Percentiles rank a stretch among this genome's conserved stretches.
Evolutionary conservation across 108 stramenopile genomes (phyloP).

Genomic region (Nannochloropsis gaditana): DNA sequence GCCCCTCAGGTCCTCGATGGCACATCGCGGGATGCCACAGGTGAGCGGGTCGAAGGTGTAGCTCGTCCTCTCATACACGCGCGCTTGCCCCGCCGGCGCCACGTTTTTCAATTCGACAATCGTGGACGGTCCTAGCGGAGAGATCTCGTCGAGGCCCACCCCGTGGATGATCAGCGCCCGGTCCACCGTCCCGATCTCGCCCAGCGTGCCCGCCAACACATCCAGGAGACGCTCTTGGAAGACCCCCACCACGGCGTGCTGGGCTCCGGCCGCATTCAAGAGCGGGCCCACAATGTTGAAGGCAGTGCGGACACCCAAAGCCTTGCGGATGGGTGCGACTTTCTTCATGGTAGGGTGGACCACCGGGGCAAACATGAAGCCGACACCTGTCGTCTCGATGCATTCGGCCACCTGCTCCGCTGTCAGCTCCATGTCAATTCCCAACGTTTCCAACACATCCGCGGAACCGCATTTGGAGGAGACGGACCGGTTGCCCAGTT

Average conservation of each 20-base stretch:
- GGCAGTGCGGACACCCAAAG: constrained; percentile 83
- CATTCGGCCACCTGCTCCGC: constrained; percentile 80
- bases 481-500: constrained; percentile 93
- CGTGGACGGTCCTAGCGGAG: constrained; percentile 83
- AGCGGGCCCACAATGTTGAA: constrained; percentile 98
- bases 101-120: constrained; percentile 67
- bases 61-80: constrained; percentile 62
- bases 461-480: constrained; percentile 79
- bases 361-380: constrained; percentile 94
- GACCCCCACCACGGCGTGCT: constrained; percentile 92
- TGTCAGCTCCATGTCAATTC: constrained; percentile 79
- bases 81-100: constrained; percentile 58
- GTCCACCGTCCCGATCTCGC: constrained; percentile 57
- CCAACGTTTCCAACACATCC: constrained; percentile 90
- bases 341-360: constrained; percentile 92
- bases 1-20: constrained; percentile 80
- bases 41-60: constrained; percentile 77
- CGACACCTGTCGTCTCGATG: constrained; percentile 74
- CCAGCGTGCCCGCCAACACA: background rate
- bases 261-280: constrained; percentile 93
- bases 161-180: constrained; percentile 97
- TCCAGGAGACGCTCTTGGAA: constrained; percentile 77
- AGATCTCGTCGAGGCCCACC: constrained; percentile 92
- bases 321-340: constrained; percentile 88
- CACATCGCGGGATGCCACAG: constrained; percentile 78